Percentiles rank a stretch among this genome's conserved stretches.
phyloP scores from a whole-genome alignment of 148 eudicot genomes.

The Bassia scoparia region DNA sequence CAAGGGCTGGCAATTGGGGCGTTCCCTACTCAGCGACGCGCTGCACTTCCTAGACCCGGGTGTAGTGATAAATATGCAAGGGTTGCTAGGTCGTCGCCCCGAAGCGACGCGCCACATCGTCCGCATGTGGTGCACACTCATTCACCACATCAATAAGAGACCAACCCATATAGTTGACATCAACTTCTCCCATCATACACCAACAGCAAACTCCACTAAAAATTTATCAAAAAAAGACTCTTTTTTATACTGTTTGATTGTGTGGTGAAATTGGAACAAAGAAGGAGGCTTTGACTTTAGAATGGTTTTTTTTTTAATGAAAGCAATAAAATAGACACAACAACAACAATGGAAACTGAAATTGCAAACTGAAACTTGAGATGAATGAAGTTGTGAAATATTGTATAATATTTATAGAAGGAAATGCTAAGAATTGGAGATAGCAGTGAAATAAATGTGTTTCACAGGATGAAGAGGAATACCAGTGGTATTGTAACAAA shows the following conservation, averaged over 20 bases:
- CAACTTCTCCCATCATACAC: neutral
- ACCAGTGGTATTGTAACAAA: constrained; percentile 26
- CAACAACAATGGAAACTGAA: neutral
- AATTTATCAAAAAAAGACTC: neutral
- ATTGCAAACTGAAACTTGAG: too few species aligned
- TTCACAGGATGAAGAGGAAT: neutral
- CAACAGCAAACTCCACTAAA: too few species aligned
- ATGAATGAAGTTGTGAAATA: too few species aligned
- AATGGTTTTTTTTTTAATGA: too few species aligned
- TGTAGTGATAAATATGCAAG: too few species aligned
- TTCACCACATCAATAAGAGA: constrained; percentile 25
- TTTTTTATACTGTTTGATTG: constrained; percentile 4
- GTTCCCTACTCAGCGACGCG: too few species aligned
- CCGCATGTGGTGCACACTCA: too few species aligned
- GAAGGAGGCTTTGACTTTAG: constrained; percentile 28
- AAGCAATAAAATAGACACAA: too few species aligned
- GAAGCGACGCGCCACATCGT: too few species aligned
- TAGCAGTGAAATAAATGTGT: neutral
- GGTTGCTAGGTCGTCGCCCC: too few species aligned
- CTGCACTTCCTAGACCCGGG: too few species aligned
- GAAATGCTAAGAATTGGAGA: neutral
- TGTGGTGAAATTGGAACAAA: neutral
- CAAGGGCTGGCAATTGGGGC: too few species aligned
- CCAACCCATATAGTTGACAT: constrained; percentile 24
- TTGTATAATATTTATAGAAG: constrained; percentile 29